These are phyloP conservation scores for Penicillium brevicompactum DNA, from an alignment of 2,329 filamentous ascomycete species.

Conservation along the genomic window DNA sequence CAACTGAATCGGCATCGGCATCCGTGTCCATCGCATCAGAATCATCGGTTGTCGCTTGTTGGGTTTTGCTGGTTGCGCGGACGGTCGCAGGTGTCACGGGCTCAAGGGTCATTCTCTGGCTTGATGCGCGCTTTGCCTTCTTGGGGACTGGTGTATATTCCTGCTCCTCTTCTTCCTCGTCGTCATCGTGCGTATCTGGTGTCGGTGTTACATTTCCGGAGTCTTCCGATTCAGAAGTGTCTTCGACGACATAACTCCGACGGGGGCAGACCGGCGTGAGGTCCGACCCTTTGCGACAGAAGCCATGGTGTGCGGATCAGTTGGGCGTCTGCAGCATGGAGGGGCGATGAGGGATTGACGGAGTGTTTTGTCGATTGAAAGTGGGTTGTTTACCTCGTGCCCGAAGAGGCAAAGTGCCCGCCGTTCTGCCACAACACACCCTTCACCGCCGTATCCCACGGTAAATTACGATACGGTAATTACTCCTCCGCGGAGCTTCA, in stretches of 20 bases:
- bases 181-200: constrained; percentile 50
- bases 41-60: constrained; percentile 51
- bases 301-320: constrained; percentile 35
- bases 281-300: constrained; percentile 53
- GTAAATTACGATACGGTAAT: constrained; percentile 18
- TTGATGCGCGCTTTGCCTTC: constrained; percentile 60
- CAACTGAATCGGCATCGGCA: constrained; percentile 49
- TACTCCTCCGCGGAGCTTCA: constrained; percentile 20
- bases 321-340: constrained; percentile 29
- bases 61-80: constrained; percentile 34
- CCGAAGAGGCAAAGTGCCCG: constrained; percentile 34
- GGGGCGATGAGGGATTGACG: constrained; percentile 9
- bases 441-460: constrained; percentile 29
- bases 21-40: constrained; percentile 62
- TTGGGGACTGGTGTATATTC: constrained; percentile 77
- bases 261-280: constrained; percentile 62
- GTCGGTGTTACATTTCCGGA: constrained; percentile 51
- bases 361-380: constrained; percentile 25
- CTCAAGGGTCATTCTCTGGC: constrained; percentile 54
- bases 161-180: constrained; percentile 65
- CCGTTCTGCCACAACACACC: constrained; percentile 38
- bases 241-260: constrained; percentile 75
- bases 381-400: constrained; percentile 44
- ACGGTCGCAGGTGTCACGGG: constrained; percentile 48
- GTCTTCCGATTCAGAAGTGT: constrained; percentile 73